A percentile compares a stretch with the other conserved stretches of the same genome.
Conservation (phyloP, 169 alveolate species). For the Plasmodium adleri region DNA sequence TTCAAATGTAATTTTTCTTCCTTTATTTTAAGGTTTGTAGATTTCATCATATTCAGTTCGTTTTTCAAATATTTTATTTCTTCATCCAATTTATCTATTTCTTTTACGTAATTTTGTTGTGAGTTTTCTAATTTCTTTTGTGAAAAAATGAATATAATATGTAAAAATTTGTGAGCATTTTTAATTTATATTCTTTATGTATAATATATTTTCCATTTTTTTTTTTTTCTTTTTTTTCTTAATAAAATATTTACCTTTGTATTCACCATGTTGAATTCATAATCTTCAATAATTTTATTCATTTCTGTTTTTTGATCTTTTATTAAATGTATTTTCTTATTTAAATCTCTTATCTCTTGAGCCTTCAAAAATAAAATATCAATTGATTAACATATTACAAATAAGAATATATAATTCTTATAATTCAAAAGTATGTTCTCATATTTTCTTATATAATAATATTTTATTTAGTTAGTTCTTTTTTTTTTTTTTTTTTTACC, state of each 20-base stretch:
- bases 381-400: neutral
- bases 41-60: conserved; percentile 45
- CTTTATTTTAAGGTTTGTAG: conserved; percentile 50
- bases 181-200: too few relatives aligned
- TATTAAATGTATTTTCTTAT: conserved; percentile 39
- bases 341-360: conserved; percentile 71
- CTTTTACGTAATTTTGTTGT: conserved; percentile 11
- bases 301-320: conserved; percentile 56
- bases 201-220: neutral
- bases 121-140: conserved; percentile 52
- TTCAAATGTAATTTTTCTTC: conserved; percentile 23
- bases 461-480: too few relatives aligned
- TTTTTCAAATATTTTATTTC: conserved; percentile 50
- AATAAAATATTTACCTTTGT: conserved; percentile 29
- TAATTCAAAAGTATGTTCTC: too few relatives aligned
- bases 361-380: conserved; percentile 13
- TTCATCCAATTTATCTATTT: conserved; percentile 10
- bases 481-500: conserved; percentile 6
- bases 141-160: conserved; percentile 6
- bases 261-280: conserved; percentile 31
- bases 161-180: too few relatives aligned
- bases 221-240: neutral
- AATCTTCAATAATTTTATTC: conserved; percentile 49
- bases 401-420: too few relatives aligned
- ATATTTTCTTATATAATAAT: neutral